Evolutionary conservation across 2,329 filamentous ascomycete species (phyloP).

Genomic region (Bisporella sp.): DNA sequence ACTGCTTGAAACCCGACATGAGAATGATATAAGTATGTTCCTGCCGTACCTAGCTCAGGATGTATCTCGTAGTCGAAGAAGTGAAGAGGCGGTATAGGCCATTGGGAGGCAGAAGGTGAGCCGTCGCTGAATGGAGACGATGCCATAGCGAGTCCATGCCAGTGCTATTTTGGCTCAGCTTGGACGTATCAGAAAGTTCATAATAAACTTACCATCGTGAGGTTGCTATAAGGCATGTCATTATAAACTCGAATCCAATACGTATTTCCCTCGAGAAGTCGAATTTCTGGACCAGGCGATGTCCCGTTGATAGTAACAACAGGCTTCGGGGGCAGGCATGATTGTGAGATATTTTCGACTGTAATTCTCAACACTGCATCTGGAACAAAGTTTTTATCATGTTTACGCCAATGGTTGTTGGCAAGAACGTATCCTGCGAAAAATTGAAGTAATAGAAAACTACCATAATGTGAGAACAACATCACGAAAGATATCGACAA

Average conservation of each 20-base stretch:
- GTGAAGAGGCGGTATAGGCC: constrained; percentile 44
- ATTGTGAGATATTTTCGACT: constrained; percentile 25
- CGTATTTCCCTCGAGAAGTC: constrained; percentile 34
- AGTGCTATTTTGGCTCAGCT: constrained; percentile 34
- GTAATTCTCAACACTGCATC: constrained; percentile 36
- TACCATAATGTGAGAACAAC: too few species aligned
- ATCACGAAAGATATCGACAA: too few species aligned
- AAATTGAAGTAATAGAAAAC: too few species aligned
- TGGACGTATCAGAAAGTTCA: background rate
- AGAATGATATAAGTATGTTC: constrained; percentile 51
- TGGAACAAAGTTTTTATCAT: constrained; percentile 26
- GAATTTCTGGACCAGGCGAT: constrained; percentile 38
- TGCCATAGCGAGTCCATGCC: constrained; percentile 45
- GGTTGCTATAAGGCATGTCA: constrained; percentile 40
- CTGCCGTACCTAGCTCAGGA: constrained; percentile 36
- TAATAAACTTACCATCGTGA: constrained; percentile 36
- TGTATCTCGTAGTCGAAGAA: constrained; percentile 50
- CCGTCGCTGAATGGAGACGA: constrained; percentile 46
- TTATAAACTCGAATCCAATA: constrained; percentile 49
- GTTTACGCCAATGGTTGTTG: background rate
- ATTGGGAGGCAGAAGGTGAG: constrained; percentile 41
- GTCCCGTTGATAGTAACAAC: constrained; percentile 41
- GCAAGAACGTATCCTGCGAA: too few species aligned
- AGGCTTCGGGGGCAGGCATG: constrained; percentile 31
- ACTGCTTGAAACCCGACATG: constrained; percentile 46